Conservation (phyloP, 208 protist genomes). For the Trichomonas tenax region DNA sequence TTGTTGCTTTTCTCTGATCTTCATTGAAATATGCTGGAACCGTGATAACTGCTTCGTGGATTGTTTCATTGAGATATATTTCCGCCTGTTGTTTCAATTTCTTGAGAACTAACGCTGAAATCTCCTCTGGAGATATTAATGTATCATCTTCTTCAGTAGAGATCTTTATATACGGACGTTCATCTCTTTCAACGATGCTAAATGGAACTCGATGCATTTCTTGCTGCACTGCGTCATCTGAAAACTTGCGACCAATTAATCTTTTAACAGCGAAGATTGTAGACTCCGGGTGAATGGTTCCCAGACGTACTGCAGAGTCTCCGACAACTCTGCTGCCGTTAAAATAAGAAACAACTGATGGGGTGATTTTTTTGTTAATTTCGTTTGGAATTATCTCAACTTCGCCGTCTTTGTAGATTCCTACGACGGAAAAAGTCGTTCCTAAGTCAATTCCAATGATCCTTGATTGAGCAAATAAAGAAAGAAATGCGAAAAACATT, state of each 20-base stretch:
- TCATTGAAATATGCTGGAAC: slow-evolving; percentile 61
- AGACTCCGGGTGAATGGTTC: slow-evolving; percentile 65
- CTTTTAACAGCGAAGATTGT: slow-evolving; percentile 77
- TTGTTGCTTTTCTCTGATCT: slow-evolving; percentile 57
- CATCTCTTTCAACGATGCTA: slow-evolving; percentile 49
- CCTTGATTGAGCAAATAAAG: background rate
- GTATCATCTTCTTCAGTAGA: background rate
- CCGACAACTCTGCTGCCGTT: slow-evolving; percentile 47
- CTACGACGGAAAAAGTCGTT: slow-evolving; percentile 58
- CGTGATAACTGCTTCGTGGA: slow-evolving; percentile 48
- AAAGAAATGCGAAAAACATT: background rate
- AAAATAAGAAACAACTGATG: slow-evolving; percentile 48
- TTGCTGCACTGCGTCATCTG: slow-evolving; percentile 63
- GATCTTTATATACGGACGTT: slow-evolving; percentile 24
- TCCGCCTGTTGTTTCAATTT: slow-evolving; percentile 25
- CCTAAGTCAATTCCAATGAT: slow-evolving; percentile 61
- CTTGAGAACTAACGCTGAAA: background rate
- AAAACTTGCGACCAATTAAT: slow-evolving; percentile 67
- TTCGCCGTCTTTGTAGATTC: slow-evolving; percentile 41
- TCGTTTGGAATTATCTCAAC: slow-evolving; percentile 53
- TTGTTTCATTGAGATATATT: slow-evolving; percentile 31
- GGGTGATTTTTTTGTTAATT: slow-evolving; percentile 52
- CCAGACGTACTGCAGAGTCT: slow-evolving; percentile 54
- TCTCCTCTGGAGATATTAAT: background rate
- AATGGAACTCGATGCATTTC: slow-evolving; percentile 93